A percentile compares a stretch with the other conserved stretches of the same genome.
phyloP scores from a whole-genome alignment of 495 filamentous ascomycete genomes.

The Parachaetomium inaequale region DNA sequence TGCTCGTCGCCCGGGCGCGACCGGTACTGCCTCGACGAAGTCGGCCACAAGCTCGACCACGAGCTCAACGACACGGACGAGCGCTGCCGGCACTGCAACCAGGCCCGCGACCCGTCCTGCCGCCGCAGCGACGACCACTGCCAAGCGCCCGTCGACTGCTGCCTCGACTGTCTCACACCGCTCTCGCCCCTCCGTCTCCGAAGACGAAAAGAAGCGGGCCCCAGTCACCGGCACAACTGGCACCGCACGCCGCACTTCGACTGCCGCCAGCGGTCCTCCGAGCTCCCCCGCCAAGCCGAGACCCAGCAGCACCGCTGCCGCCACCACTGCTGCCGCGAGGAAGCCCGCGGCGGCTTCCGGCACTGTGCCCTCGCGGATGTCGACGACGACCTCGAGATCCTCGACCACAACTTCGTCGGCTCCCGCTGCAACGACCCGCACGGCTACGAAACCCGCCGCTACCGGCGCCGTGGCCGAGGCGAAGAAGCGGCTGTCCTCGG shows the following conservation, averaged over 20 bases:
- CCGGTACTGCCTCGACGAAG: slow-evolving; percentile 36
- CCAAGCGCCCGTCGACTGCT: slow-evolving; percentile 38
- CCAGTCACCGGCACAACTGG: slow-evolving; percentile 32
- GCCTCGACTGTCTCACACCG: slow-evolving; percentile 37
- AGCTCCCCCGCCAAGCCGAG: slow-evolving; percentile 42
- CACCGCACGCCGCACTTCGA: slow-evolving; percentile 42
- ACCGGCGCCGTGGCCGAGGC: slow-evolving; percentile 41
- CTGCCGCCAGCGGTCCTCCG: slow-evolving; percentile 29
- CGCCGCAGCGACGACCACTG: slow-evolving; percentile 25
- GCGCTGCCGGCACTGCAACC: slow-evolving; percentile 29
- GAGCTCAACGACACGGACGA: slow-evolving; percentile 38
- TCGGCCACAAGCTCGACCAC: slow-evolving; percentile 38
- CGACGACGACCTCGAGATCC: slow-evolving; percentile 27
- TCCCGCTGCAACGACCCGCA: slow-evolving; percentile 29
- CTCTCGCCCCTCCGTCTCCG: slow-evolving; percentile 44
- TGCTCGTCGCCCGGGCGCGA: slow-evolving; percentile 18
- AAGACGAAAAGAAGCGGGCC: slow-evolving; percentile 45
- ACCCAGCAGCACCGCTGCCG: slow-evolving; percentile 28
- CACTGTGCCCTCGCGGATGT: slow-evolving; percentile 29
- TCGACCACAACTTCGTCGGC: slow-evolving; percentile 25
- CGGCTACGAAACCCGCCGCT: slow-evolving; percentile 32
- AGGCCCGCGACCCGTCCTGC: slow-evolving; percentile 42
- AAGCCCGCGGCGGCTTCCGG: slow-evolving; percentile 37
- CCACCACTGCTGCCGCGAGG: slow-evolving; percentile 39
- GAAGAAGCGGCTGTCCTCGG: slow-evolving; percentile 50